phyloP scores from a whole-genome alignment of 1,284 basidiomycete species.

The Ceratobasidium sp. region DNA sequence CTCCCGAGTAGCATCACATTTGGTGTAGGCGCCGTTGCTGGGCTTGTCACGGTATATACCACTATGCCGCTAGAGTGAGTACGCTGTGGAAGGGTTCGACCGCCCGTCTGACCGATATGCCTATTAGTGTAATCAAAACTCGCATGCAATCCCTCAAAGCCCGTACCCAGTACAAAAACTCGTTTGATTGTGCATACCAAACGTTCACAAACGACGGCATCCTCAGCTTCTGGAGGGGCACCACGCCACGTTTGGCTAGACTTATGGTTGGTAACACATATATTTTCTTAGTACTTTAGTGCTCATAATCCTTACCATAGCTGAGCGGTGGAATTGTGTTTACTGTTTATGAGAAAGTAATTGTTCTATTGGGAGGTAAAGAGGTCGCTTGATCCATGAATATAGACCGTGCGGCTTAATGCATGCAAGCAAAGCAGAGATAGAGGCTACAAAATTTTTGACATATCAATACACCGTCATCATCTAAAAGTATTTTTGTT shows the following conservation, averaged over 20 bases:
- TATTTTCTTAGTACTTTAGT: slow-evolving; percentile 13
- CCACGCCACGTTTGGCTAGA: slow-evolving; percentile 86
- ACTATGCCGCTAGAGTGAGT: slow-evolving; percentile 94
- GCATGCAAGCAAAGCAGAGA: background rate
- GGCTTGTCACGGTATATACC: slow-evolving; percentile 92
- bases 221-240: slow-evolving; percentile 93
- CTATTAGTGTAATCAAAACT: slow-evolving; percentile 89
- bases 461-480: slow-evolving; percentile 1
- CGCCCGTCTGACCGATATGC: background rate
- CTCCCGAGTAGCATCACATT: slow-evolving; percentile 92
- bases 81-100: background rate
- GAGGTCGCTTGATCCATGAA: slow-evolving; percentile 24
- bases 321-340: slow-evolving; percentile 95
- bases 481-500: background rate
- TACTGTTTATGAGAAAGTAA: slow-evolving; percentile 88
- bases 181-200: slow-evolving; percentile 93
- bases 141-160: slow-evolving; percentile 96
- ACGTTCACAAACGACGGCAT: slow-evolving; percentile 92
- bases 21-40: slow-evolving; percentile 91
- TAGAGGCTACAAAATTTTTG: slow-evolving; percentile 28
- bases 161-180: slow-evolving; percentile 84
- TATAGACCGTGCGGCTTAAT: background rate
- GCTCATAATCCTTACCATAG: background rate
- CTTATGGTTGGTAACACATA: slow-evolving; percentile 74
- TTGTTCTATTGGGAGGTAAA: slow-evolving; percentile 50